Percentiles rank a stretch among this genome's conserved stretches.
phyloP scores from a whole-genome alignment of 176 grass and related monocot species.

The Aegilops tauschii region DNA sequence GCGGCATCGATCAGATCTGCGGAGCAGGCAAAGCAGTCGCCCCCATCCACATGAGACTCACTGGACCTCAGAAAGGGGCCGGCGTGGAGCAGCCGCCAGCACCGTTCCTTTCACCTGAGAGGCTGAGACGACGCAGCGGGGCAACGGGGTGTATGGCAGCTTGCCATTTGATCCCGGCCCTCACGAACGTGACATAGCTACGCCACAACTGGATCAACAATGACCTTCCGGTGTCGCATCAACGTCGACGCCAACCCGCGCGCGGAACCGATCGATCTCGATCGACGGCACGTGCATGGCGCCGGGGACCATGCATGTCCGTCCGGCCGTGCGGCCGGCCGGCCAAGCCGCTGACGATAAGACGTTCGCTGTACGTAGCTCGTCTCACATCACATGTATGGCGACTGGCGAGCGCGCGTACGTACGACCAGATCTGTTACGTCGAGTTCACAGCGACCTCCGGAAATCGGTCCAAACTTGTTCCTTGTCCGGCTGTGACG shows the following conservation, averaged over 20 bases:
- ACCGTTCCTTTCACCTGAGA: slow-evolving; percentile 22
- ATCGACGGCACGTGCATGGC: slow-evolving; percentile 37
- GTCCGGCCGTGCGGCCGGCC: neutral
- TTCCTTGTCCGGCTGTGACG: neutral
- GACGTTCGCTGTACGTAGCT: neutral
- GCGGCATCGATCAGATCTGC: neutral
- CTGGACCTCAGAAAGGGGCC: neutral
- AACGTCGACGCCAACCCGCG: slow-evolving; percentile 3
- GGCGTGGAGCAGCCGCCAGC: neutral
- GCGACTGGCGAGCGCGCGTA: neutral
- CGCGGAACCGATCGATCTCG: neutral
- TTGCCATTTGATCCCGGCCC: neutral
- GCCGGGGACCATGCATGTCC: slow-evolving; percentile 24
- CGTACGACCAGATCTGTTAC: neutral
- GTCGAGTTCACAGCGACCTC: neutral
- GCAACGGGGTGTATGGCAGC: neutral
- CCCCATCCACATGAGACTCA: neutral
- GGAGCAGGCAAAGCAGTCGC: neutral
- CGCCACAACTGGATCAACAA: neutral
- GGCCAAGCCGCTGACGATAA: slow-evolving; percentile 7
- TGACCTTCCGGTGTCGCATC: slow-evolving; percentile 23
- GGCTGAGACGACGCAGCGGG: neutral
- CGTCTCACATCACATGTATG: slow-evolving; percentile 17
- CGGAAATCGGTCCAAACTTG: neutral
- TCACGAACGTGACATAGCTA: neutral